Evolutionary conservation across 192 early-diverging fungal genomes (phyloP).

Genomic region (Coemansia sp.): DNA sequence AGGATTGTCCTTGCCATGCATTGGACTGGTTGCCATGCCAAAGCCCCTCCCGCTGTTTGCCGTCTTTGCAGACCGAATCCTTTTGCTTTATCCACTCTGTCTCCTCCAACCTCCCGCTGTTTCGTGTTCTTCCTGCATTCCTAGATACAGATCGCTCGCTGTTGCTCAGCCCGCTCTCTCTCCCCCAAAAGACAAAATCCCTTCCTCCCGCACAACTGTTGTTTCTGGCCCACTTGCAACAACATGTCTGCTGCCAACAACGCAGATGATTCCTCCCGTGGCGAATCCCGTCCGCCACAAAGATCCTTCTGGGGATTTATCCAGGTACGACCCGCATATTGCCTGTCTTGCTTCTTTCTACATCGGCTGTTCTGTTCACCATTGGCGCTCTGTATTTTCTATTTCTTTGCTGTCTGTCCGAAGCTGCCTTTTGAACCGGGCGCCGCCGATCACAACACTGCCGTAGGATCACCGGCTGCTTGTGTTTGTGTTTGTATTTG

Average conservation of each 20-base stretch:
- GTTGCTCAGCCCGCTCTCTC: background rate
- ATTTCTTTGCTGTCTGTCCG: background rate
- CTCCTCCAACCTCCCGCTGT: background rate
- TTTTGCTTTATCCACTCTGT: background rate
- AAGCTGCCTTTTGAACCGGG: background rate
- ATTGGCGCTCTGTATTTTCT: background rate
- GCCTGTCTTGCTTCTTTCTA: background rate
- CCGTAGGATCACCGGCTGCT: background rate
- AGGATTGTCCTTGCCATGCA: constrained; percentile 2
- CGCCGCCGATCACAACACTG: constrained; percentile 11
- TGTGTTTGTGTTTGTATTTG: background rate
- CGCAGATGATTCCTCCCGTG: background rate
- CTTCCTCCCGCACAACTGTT: too few relatives aligned
- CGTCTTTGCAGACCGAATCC: background rate
- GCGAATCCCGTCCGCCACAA: background rate
- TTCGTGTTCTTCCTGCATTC: constrained; percentile 6
- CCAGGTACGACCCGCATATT: background rate
- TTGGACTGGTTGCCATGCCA: background rate
- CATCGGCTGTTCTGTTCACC: background rate
- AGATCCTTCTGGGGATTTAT: constrained; percentile 1
- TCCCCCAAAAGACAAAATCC: too few relatives aligned
- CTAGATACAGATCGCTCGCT: background rate
- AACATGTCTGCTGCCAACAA: background rate
- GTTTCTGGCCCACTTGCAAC: background rate
- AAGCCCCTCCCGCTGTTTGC: background rate